phyloP scores from a whole-genome alignment of 2,329 filamentous ascomycete genomes.

The Arthrobotrys conoides region DNA sequence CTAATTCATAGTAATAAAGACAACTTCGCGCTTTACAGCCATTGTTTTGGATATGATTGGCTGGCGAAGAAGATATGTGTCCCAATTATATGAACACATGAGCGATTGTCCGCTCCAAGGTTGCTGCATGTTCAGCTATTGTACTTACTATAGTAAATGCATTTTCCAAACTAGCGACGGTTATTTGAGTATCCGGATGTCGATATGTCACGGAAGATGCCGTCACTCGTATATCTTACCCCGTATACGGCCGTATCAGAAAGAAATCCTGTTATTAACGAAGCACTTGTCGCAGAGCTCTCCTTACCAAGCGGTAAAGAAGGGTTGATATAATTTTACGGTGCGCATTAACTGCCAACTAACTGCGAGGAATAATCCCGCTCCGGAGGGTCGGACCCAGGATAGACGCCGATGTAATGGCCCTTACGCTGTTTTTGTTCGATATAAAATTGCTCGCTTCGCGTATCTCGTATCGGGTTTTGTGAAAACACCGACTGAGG shows the following conservation, averaged over 20 bases:
- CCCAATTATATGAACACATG: background rate
- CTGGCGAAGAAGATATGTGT: background rate
- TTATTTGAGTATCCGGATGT: background rate
- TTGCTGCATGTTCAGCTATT: too few species aligned
- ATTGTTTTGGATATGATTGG: background rate
- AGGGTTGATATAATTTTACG: background rate
- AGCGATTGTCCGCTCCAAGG: background rate
- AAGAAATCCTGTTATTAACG: background rate
- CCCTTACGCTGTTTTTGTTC: background rate
- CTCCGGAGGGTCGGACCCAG: conserved; percentile 30
- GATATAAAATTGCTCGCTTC: conserved; percentile 34
- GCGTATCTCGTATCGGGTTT: conserved; percentile 46
- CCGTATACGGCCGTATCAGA: background rate
- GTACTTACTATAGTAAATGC: background rate
- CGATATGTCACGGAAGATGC: background rate
- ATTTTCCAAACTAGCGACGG: background rate
- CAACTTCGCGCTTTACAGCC: background rate
- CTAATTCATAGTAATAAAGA: background rate
- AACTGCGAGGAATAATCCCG: background rate
- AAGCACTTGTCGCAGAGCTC: conserved; percentile 5
- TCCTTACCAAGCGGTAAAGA: background rate
- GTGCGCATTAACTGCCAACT: background rate
- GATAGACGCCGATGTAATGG: conserved; percentile 9
- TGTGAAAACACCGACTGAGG: conserved; percentile 32
- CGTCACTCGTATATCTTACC: background rate